Conservation (phyloP, 352 stramenopile species). For the Phytophthora melonis region DNA sequence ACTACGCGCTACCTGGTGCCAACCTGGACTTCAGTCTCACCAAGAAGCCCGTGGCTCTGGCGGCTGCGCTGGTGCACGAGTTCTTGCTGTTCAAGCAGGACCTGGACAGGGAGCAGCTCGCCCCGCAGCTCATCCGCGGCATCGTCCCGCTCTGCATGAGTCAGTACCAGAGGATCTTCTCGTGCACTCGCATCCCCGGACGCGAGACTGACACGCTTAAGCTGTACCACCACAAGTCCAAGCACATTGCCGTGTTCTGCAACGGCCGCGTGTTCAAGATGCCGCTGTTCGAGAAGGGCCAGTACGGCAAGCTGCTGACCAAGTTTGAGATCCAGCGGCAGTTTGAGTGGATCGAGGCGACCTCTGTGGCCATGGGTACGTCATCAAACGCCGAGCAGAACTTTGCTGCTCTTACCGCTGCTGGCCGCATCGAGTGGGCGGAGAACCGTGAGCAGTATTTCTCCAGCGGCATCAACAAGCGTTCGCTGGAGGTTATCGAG, state of each 20-base stretch:
- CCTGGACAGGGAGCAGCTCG: conserved; percentile 84
- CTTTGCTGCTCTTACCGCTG: conserved; percentile 83
- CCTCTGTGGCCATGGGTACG: conserved; percentile 46
- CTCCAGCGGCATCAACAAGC: conserved; percentile 88
- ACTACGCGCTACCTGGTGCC: conserved; percentile 83
- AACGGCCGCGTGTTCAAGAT: conserved; percentile 92
- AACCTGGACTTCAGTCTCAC: conserved; percentile 74
- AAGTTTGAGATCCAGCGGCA: conserved; percentile 87
- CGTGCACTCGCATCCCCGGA: conserved; percentile 88
- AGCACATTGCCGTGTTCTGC: conserved; percentile 90
- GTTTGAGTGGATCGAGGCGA: conserved; percentile 76
- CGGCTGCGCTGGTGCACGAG: conserved; percentile 75
- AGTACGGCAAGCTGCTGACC: conserved; percentile 75
- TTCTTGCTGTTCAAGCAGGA: conserved; percentile 91
- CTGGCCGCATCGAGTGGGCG: conserved; percentile 88
- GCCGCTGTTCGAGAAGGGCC: conserved; percentile 83
- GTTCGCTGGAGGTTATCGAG: conserved; percentile 82
- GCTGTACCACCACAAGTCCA: conserved; percentile 74
- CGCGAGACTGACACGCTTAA: conserved; percentile 88
- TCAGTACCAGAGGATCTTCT: conserved; percentile 92
- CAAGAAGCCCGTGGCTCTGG: conserved; percentile 68
- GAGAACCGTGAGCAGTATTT: conserved; percentile 91
- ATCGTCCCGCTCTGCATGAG: conserved; percentile 92
- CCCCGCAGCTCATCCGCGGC: conserved; percentile 84
- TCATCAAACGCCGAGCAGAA: conserved; percentile 55